Evolutionary conservation across 371 early-diverging fungal species (phyloP).

Genomic region (Mucor irregularis): DNA sequence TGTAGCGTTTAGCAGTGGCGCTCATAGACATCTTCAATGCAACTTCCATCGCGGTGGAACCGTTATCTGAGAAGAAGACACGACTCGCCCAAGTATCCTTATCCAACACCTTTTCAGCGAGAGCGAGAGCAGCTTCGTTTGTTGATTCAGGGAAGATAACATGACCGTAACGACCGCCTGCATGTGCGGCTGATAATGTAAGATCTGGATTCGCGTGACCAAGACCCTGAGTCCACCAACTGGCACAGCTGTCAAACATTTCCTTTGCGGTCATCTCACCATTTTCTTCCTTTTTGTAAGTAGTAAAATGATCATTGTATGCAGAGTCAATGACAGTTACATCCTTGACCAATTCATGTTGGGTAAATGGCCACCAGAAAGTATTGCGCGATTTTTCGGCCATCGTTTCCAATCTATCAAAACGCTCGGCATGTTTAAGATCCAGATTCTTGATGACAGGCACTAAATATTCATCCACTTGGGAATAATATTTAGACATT

Average conservation of each 20-base stretch:
- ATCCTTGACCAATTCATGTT: slow-evolving; percentile 64
- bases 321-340: slow-evolving; percentile 82
- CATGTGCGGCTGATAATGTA: slow-evolving; percentile 65
- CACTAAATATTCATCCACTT: slow-evolving; percentile 46
- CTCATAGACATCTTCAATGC: slow-evolving; percentile 82
- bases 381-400: slow-evolving; percentile 51
- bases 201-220: slow-evolving; percentile 75
- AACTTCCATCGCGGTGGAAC: slow-evolving; percentile 81
- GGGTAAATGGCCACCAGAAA: slow-evolving; percentile 90
- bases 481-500: slow-evolving; percentile 59
- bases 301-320: slow-evolving; percentile 64
- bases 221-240: slow-evolving; percentile 88
- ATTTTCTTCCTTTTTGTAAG: slow-evolving; percentile 32
- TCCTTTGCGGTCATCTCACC: slow-evolving; percentile 4
- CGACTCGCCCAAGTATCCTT: slow-evolving; percentile 71
- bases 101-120: slow-evolving; percentile 68
- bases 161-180: slow-evolving; percentile 82
- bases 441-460: slow-evolving; percentile 56
- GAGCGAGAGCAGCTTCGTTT: slow-evolving; percentile 68
- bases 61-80: slow-evolving; percentile 85
- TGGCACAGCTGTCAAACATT: slow-evolving; percentile 78
- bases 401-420: slow-evolving; percentile 64
- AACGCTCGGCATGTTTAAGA: slow-evolving; percentile 46
- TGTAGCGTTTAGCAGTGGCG: slow-evolving; percentile 44
- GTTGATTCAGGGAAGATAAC: slow-evolving; percentile 81